These are phyloP conservation scores for Penicillium desertorum DNA, from an alignment of 495 filamentous ascomycete species.

Conservation along the genomic window DNA sequence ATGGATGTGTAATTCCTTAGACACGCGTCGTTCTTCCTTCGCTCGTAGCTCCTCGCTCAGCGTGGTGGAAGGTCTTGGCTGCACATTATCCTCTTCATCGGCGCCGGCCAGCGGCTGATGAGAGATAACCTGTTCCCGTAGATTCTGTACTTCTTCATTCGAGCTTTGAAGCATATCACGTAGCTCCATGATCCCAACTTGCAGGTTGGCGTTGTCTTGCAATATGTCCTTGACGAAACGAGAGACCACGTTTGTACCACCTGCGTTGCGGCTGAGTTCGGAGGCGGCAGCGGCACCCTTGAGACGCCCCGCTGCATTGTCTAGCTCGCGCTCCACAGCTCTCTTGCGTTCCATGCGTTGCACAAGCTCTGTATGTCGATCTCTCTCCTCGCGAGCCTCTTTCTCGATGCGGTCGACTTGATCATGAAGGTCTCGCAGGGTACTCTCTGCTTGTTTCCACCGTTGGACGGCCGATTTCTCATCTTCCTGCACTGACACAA, in stretches of 20 bases:
- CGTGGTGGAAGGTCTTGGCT: constrained; percentile 39
- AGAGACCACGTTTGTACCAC: constrained; percentile 69
- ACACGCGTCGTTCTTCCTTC: constrained; percentile 50
- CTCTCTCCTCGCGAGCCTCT: constrained; percentile 79
- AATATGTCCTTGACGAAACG: constrained; percentile 95
- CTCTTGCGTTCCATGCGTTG: constrained; percentile 75
- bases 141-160: constrained; percentile 87
- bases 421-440: constrained; percentile 70
- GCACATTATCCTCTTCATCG: constrained; percentile 27
- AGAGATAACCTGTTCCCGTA: constrained; percentile 78
- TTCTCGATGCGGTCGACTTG: constrained; percentile 87
- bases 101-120: constrained; percentile 65
- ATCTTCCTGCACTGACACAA: constrained; percentile 65
- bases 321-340: constrained; percentile 71
- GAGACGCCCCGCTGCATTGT: constrained; percentile 70
- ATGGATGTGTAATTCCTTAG: constrained; percentile 83
- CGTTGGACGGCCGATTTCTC: constrained; percentile 72
- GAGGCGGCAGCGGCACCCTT: constrained; percentile 74
- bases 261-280: constrained; percentile 54
- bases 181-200: constrained; percentile 84
- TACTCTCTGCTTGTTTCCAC: constrained; percentile 79
- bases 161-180: constrained; percentile 87
- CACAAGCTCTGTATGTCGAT: constrained; percentile 77
- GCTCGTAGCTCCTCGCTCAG: constrained; percentile 68
- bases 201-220: constrained; percentile 91